Percentiles rank a stretch among this genome's conserved stretches.
phyloP scores from a whole-genome alignment of 768 basidiomycete genomes.

The Mycena pura region DNA sequence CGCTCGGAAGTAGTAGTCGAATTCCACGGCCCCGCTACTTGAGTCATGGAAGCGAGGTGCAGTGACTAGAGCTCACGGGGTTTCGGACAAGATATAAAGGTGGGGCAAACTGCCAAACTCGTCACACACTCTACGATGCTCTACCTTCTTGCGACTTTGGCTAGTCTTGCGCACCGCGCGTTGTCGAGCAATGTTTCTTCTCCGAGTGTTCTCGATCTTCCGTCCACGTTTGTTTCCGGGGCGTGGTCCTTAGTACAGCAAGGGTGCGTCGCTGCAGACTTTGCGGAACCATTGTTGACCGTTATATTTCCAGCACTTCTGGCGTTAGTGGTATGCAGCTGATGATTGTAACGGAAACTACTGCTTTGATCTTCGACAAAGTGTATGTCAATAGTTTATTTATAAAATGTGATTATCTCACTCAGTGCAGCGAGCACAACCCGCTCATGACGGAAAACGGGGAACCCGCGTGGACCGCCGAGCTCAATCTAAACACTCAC shows the following conservation, averaged over 20 bases:
- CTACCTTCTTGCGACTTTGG: constrained; percentile 10
- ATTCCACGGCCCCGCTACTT: too few species aligned
- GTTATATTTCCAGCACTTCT: constrained; percentile 22
- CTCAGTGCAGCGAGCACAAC: constrained; percentile 39
- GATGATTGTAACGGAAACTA: constrained; percentile 25
- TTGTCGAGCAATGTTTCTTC: constrained; percentile 8
- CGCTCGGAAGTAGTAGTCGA: too few species aligned
- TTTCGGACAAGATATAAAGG: constrained; percentile 1
- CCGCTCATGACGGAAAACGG: constrained; percentile 44
- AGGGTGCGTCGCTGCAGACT: constrained; percentile 5
- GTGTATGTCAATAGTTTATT: constrained; percentile 22
- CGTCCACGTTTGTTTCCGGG: constrained; percentile 9
- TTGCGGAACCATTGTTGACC: background rate
- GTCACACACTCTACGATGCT: constrained; percentile 1
- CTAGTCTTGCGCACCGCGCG: constrained; percentile 1
- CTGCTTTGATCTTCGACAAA: constrained; percentile 30
- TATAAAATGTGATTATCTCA: constrained; percentile 7
- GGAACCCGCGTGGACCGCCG: constrained; percentile 51
- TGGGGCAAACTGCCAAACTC: background rate
- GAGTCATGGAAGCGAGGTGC: too few species aligned
- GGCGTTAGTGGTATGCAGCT: constrained; percentile 30
- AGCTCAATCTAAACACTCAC: constrained; percentile 49
- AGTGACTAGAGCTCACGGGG: background rate
- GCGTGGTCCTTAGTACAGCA: constrained; percentile 13
- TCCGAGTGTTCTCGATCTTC: constrained; percentile 7